A percentile compares a stretch with the other conserved stretches of the same genome.
Evolutionary conservation across 2,329 filamentous ascomycete genomes (phyloP).

Genomic region (Sporothrix variecibatus): DNA sequence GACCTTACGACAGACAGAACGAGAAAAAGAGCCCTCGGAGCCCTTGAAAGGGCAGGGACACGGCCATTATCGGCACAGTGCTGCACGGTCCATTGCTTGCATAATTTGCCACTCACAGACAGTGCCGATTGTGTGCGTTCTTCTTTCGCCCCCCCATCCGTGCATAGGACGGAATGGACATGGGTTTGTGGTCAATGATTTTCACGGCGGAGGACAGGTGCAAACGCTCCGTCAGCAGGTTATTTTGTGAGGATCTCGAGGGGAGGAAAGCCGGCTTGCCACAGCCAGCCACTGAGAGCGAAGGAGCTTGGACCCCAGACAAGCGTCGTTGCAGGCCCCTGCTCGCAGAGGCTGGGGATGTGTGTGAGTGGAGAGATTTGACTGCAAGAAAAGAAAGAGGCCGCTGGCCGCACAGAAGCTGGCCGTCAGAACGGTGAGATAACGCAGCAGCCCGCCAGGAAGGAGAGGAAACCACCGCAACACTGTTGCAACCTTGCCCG

Average conservation of each 20-base stretch:
- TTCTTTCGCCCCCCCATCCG: background rate
- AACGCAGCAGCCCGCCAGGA: constrained; percentile 14
- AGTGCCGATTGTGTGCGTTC: constrained; percentile 12
- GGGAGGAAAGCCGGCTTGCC: no score
- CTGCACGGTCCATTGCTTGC: constrained; percentile 2
- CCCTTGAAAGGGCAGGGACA: background rate
- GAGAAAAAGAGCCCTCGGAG: background rate
- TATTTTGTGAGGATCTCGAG: no score
- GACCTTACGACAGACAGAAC: background rate
- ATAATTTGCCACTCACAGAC: constrained; percentile 13
- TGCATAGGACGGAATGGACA: background rate
- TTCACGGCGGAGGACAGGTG: background rate
- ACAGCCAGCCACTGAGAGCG: background rate
- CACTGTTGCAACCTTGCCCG: background rate
- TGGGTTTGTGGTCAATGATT: background rate
- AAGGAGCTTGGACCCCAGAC: constrained; percentile 13
- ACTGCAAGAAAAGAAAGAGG: background rate
- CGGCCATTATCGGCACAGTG: constrained; percentile 24
- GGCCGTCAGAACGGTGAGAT: constrained; percentile 15
- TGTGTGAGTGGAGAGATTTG: background rate
- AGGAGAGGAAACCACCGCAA: background rate
- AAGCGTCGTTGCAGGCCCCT: constrained; percentile 19
- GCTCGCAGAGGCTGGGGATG: background rate
- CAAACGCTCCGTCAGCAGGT: constrained; percentile 10
- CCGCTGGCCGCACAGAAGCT: background rate